Evolutionary conservation across 192 early-diverging fungal genomes (phyloP).

Genomic region (Linnemannia schmuckeri): DNA sequence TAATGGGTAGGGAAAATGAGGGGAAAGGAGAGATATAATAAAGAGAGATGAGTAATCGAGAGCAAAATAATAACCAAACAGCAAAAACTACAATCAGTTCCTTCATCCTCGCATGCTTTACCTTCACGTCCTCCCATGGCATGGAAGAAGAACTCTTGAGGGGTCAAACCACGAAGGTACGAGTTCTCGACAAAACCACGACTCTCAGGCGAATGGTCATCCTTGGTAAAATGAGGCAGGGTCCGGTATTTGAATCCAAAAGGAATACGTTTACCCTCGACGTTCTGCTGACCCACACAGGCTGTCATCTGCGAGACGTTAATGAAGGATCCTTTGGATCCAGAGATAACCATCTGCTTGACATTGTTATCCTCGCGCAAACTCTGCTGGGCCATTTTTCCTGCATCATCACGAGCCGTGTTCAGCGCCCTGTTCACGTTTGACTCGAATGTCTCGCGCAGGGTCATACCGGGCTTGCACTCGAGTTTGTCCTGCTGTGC

Average conservation of each 20-base stretch:
- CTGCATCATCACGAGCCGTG: conserved; percentile 92
- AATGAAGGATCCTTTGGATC: conserved; percentile 96
- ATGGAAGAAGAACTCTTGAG: conserved; percentile 99
- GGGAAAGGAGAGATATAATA: neutral
- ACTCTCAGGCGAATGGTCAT: conserved; percentile 94
- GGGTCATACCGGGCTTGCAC: conserved; percentile 90
- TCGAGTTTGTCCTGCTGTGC: conserved; percentile 91
- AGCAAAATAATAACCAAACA: neutral
- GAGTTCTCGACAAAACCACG: conserved; percentile 93
- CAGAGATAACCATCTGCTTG: conserved; percentile 95
- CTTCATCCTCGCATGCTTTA: neutral
- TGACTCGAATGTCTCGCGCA: conserved; percentile 93
- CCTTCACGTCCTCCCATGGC: conserved; percentile 99
- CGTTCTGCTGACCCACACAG: conserved; percentile 99
- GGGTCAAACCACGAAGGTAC: conserved; percentile 92
- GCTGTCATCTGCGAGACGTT: conserved; percentile 99
- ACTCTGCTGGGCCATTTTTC: conserved; percentile 83
- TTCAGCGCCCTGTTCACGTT: conserved; percentile 89
- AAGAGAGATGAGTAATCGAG: neutral
- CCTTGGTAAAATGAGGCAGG: conserved; percentile 97
- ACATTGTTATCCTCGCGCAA: conserved; percentile 96
- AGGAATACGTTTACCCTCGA: conserved; percentile 99
- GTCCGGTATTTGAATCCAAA: conserved; percentile 96
- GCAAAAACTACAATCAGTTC: neutral
- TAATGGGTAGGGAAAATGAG: conserved; percentile 36